Conservation (phyloP, 768 basidiomycete genomes). For the Pleurotus sapidus region DNA sequence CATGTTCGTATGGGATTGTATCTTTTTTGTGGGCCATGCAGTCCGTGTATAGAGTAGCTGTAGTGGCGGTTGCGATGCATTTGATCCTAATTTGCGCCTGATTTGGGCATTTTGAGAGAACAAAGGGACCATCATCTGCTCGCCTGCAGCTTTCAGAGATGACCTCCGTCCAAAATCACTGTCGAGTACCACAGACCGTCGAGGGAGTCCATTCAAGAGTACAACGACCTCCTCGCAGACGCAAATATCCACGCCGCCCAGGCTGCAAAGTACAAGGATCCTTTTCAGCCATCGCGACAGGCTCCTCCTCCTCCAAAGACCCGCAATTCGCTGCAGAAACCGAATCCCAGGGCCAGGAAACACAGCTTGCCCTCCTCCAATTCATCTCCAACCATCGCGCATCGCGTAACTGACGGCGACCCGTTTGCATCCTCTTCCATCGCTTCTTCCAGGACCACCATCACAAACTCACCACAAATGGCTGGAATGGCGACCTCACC, state of each 20-base stretch:
- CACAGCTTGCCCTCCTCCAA: slow-evolving; percentile 40
- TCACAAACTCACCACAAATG: slow-evolving; percentile 26
- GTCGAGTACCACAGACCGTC: slow-evolving; percentile 78
- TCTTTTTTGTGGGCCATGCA: too few species aligned
- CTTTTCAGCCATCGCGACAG: slow-evolving; percentile 33
- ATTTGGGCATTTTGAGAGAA: not conserved
- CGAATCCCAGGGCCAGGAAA: slow-evolving; percentile 50
- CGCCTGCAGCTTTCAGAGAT: slow-evolving; percentile 21
- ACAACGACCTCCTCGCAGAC: slow-evolving; percentile 68
- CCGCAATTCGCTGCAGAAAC: slow-evolving; percentile 65
- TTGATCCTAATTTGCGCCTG: not conserved
- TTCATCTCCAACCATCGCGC: slow-evolving; percentile 23
- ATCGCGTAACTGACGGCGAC: slow-evolving; percentile 47
- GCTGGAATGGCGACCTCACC: slow-evolving; percentile 45
- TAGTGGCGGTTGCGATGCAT: too few species aligned
- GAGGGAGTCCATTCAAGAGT: slow-evolving; percentile 74
- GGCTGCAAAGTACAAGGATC: slow-evolving; percentile 33
- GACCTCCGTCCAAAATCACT: slow-evolving; percentile 52
- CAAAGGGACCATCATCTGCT: not conserved
- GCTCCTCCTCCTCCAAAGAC: slow-evolving; percentile 38
- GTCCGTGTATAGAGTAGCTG: too few species aligned
- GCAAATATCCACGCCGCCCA: slow-evolving; percentile 54
- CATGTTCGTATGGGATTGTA: too few species aligned
- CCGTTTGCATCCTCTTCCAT: slow-evolving; percentile 48
- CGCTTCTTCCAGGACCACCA: slow-evolving; percentile 25